Evolutionary conservation across 352 stramenopile genomes (phyloP), one percentile per base, ranked within the genome.

Genomic region (Elongisporangium undulatum): DNA sequence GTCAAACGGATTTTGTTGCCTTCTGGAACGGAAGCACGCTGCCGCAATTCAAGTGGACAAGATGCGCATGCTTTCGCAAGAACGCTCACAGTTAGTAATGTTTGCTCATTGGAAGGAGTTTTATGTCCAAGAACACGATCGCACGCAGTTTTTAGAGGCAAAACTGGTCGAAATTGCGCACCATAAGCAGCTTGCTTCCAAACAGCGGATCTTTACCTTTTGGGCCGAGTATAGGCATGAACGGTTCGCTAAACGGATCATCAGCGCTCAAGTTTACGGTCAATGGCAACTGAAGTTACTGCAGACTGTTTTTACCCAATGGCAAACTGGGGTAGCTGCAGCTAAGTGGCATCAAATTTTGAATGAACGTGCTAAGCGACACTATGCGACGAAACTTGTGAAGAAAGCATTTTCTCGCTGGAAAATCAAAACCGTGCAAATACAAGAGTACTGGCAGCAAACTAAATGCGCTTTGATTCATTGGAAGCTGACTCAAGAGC

Each of bases 401-500:
- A 55, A n/a, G 19, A 76, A 77, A 61, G 69, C 61, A 19, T 68
- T 84, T 10, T 10, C 49, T 6, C 53, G 58, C 41, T 87, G 77
- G 77, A 68, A 59, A 51, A 17, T 41, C 7, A 77, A 74, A 7
- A 50, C 59, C 15, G n/a, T 13, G 4, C 17, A 48, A 3, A 52
- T 68, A 3, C 64, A 54, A 9, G 49, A 20, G 0, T 54, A 74
- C 10, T 63, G 76, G 49, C 63, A 59, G n/a, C 59, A 70, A 49
- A 80, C 51, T 13, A 52, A 63, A 8, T n/a, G 45, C 13, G 69
- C 79, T 3, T 59, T 89, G 6, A 50, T 83, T 2, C 79, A 89
- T 45, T 89, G 79, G 79, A 89, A 89, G 50, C 41, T 72, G 52
- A 67, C 64, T 10, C 56, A 74, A 26, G 60, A 86, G 34, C 41